These are phyloP conservation scores for Solanum bulbocastanum DNA, from an alignment of 257 asterid species.

Conservation along the genomic window DNA sequence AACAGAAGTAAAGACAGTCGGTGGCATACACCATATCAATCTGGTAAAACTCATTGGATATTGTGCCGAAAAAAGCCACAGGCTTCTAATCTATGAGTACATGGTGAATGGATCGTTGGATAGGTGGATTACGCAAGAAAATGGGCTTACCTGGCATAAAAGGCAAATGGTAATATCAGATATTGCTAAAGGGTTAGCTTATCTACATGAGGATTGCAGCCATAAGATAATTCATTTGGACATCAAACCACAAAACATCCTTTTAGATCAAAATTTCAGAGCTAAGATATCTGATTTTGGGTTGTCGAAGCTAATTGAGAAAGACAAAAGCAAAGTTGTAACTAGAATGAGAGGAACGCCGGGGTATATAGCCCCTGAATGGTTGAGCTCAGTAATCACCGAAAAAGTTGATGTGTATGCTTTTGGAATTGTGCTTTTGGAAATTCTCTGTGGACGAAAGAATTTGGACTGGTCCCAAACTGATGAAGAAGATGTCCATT, in stretches of 20 bases:
- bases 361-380: slow-evolving; percentile 14
- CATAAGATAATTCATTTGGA: slow-evolving; percentile 17
- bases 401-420: slow-evolving; percentile 16
- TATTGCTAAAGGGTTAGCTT: slow-evolving; percentile 16
- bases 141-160: neutral
- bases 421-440: slow-evolving; percentile 4
- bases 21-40: slow-evolving; percentile 10
- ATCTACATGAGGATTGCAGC: slow-evolving; percentile 16
- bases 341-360: slow-evolving; percentile 1
- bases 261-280: slow-evolving; percentile 11
- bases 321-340: slow-evolving; percentile 4
- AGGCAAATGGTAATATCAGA: slow-evolving; percentile 1
- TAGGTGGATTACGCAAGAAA: slow-evolving; percentile 7
- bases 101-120: slow-evolving; percentile 19
- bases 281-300: slow-evolving; percentile 18
- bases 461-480: neutral
- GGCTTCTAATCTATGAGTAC: slow-evolving; percentile 11
- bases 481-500: neutral
- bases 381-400: slow-evolving; percentile 6
- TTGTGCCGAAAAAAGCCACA: neutral
- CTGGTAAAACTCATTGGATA: slow-evolving; percentile 11
- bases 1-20: slow-evolving; percentile 8
- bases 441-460: neutral
- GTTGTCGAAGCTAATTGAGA: slow-evolving; percentile 8
- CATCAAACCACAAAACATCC: slow-evolving; percentile 19